Evolutionary conservation across 805 yeast genomes (phyloP).

Genomic region (Schwanniomyces polymorphus): DNA sequence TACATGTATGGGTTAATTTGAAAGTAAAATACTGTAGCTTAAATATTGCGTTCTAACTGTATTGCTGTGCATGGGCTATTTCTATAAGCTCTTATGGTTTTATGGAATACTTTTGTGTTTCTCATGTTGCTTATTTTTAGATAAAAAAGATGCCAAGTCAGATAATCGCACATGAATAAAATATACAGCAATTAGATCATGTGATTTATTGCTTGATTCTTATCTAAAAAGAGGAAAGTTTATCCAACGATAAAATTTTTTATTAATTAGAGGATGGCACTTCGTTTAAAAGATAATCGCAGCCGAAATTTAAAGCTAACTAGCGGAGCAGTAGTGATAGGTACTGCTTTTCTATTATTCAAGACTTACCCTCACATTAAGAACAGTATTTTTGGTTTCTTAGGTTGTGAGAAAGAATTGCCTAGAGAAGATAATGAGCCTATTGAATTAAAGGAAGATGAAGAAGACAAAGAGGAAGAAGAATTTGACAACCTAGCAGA

Average conservation of each 20-base stretch:
- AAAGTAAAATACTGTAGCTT: background rate
- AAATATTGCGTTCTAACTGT: too few species aligned
- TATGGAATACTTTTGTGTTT: too few species aligned
- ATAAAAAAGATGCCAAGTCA: background rate
- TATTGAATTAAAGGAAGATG: constrained; percentile 14
- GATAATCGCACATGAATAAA: too few species aligned
- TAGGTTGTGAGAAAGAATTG: constrained; percentile 18
- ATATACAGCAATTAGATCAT: background rate
- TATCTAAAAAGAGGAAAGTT: background rate
- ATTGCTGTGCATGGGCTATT: too few species aligned
- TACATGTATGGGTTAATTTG: constrained; percentile 1
- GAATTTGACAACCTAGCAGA: background rate
- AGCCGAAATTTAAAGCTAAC: constrained; percentile 11
- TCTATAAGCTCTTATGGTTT: too few species aligned
- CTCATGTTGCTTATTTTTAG: background rate
- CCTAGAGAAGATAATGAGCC: constrained; percentile 23
- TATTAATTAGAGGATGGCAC: constrained; percentile 10
- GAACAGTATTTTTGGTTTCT: constrained; percentile 19
- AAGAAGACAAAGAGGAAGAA: constrained; percentile 1
- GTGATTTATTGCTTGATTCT: background rate
- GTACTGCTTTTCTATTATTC: constrained; percentile 41
- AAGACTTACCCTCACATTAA: constrained; percentile 53
- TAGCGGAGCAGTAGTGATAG: constrained; percentile 42
- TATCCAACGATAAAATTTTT: background rate
- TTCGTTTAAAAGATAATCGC: constrained; percentile 12